Conservation (phyloP, 345 rosid species). For the Xanthoceras sorbifolium region DNA sequence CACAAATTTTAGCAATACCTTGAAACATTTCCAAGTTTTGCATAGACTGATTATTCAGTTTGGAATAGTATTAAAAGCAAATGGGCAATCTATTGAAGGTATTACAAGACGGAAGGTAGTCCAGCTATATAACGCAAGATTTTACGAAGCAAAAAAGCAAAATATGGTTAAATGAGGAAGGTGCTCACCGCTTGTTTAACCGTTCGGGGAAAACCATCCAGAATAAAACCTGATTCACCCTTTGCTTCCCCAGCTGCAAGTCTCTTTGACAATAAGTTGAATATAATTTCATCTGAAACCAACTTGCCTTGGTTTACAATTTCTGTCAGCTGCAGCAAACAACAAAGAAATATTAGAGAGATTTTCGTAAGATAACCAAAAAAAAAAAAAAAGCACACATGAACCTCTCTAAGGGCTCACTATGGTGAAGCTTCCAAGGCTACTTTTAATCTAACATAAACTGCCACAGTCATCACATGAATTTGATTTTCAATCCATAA, state of each 20-base stretch:
- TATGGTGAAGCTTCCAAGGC: too few relatives aligned
- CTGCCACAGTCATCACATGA: not conserved
- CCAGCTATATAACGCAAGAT: not conserved
- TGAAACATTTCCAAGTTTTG: constrained; percentile 5
- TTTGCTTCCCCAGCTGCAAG: constrained; percentile 75
- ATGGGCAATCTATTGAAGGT: not conserved
- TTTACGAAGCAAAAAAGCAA: not conserved
- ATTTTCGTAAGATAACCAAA: not conserved
- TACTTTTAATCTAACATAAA: not conserved
- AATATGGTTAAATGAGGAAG: not conserved
- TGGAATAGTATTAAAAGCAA: not conserved
- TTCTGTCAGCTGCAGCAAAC: constrained; percentile 62
- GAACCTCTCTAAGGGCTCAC: not conserved
- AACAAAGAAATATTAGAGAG: not conserved
- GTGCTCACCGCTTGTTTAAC: constrained; percentile 82
- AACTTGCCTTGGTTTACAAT: constrained; percentile 83
- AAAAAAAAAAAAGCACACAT: not conserved
- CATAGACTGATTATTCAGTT: not conserved
- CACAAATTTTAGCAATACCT: not conserved
- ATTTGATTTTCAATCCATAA: not conserved
- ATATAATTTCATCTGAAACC: constrained; percentile 83
- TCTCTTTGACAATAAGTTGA: constrained; percentile 72
- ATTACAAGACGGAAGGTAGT: not conserved
- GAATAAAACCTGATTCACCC: constrained; percentile 94
- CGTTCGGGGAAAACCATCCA: constrained; percentile 96